Percentiles rank a stretch among this genome's conserved stretches.
Conservation (phyloP, 495 filamentous ascomycete genomes). For the Evernia prunastri region DNA sequence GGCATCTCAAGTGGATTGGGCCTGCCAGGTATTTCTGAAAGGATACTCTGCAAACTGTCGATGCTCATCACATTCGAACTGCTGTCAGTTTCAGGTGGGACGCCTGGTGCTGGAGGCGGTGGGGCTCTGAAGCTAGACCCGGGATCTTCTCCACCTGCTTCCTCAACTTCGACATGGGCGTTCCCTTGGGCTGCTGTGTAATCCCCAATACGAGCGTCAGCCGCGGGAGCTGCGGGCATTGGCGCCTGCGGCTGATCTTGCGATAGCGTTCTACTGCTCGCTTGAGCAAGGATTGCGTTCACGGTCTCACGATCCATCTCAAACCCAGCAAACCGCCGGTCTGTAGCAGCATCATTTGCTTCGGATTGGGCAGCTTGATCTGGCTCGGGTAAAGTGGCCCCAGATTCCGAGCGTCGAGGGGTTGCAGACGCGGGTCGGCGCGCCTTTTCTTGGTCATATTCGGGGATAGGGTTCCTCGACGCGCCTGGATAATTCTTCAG, state of each 20-base stretch:
- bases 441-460: conserved; percentile 42
- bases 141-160: conserved; percentile 24
- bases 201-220: neutral
- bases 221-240: neutral
- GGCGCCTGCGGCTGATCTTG: neutral
- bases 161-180: conserved; percentile 29
- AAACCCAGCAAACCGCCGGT: neutral
- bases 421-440: conserved; percentile 18
- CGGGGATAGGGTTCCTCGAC: conserved; percentile 55
- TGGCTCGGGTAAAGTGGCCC: conserved; percentile 13
- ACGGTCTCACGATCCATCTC: conserved; percentile 7
- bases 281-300: conserved; percentile 12
- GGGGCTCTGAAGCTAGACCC: conserved; percentile 19
- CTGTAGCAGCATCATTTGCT: neutral
- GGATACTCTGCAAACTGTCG: conserved; percentile 30
- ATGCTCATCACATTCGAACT: conserved; percentile 36
- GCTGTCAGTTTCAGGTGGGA: conserved; percentile 23
- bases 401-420: conserved; percentile 21
- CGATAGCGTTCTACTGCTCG: neutral
- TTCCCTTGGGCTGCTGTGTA: conserved; percentile 19
- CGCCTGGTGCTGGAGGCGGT: conserved; percentile 31
- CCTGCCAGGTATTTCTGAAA: conserved; percentile 39
- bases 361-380: conserved; percentile 1
- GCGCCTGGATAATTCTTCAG: conserved; percentile 35
- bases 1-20: neutral